These are phyloP conservation scores for Coemansia sp. DNA, from an alignment of 192 early-diverging fungal species.

Conservation along the genomic window DNA sequence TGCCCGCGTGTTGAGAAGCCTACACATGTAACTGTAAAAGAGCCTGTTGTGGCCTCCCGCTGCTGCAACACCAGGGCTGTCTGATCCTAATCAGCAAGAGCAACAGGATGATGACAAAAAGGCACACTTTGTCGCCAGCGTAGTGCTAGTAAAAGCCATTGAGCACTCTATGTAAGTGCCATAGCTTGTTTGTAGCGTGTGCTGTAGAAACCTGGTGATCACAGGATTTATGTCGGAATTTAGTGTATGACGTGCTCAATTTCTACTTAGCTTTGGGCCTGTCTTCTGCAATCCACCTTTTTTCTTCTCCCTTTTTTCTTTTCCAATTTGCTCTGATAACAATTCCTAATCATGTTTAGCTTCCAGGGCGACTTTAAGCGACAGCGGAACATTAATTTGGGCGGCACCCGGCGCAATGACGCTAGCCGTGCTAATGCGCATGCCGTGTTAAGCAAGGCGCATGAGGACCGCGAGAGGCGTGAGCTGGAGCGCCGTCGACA, in stretches of 20 bases:
- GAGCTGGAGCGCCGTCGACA: constrained; percentile 64
- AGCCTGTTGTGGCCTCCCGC: too few relatives aligned
- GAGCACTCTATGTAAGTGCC: too few relatives aligned
- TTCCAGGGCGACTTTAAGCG: constrained; percentile 83
- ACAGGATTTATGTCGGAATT: background rate
- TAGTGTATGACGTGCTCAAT: background rate
- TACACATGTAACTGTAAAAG: too few relatives aligned
- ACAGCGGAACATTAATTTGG: constrained; percentile 78
- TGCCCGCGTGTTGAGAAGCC: too few relatives aligned
- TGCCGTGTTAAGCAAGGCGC: constrained; percentile 64
- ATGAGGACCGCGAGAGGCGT: constrained; percentile 68
- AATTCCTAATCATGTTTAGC: constrained; percentile 49
- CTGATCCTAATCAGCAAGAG: too few relatives aligned
- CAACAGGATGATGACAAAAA: too few relatives aligned
- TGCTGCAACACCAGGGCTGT: too few relatives aligned
- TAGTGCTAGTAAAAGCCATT: too few relatives aligned
- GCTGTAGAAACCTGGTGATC: background rate
- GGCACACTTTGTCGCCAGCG: too few relatives aligned
- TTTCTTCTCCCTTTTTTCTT: constrained; percentile 1
- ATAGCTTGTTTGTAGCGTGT: too few relatives aligned
- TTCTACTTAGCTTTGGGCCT: background rate
- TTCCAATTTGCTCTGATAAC: background rate
- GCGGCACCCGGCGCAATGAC: constrained; percentile 69
- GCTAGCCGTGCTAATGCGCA: constrained; percentile 49
- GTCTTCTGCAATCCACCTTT: background rate